A percentile compares a stretch with the other conserved stretches of the same genome.
Evolutionary conservation across 352 stramenopile species (phyloP).

Genomic region (Pythium chondricola): DNA sequence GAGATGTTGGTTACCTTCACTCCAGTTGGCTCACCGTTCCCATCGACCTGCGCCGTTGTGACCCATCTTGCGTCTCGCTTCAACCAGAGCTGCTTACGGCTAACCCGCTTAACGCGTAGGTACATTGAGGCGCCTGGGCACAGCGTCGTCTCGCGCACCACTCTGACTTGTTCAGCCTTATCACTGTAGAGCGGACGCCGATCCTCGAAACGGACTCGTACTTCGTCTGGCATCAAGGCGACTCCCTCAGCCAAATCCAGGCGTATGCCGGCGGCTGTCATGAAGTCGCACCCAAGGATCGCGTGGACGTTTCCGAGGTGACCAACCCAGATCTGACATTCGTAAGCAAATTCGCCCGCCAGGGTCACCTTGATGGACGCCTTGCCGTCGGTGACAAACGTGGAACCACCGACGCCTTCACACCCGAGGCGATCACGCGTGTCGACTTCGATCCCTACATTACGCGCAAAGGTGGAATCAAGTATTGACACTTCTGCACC

Average conservation of each 20-base stretch:
- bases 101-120: background rate
- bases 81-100: constrained; percentile 7
- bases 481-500: constrained; percentile 11
- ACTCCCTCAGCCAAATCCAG: constrained; percentile 12
- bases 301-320: background rate
- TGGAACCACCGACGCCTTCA: background rate
- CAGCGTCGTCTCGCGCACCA: constrained; percentile 4
- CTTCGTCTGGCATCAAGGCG: constrained; percentile 6
- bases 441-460: background rate
- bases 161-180: constrained; percentile 1
- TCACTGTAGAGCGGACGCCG: constrained; percentile 7
- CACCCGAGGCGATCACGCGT: background rate
- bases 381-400: constrained; percentile 1
- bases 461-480: constrained; percentile 8
- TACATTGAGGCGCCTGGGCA: background rate
- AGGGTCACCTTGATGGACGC: constrained; percentile 12
- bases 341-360: constrained; percentile 6
- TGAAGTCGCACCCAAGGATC: constrained; percentile 13
- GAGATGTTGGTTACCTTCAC: constrained; percentile 8
- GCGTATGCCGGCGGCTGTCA: constrained; percentile 10
- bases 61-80: background rate
- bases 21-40: background rate
- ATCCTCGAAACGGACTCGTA: constrained; percentile 1
- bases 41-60: background rate
- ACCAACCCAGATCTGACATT: constrained; percentile 8